These are phyloP conservation scores for Carnegiea gigantea DNA, from an alignment of 179 eudicot species.

Conservation along the genomic window DNA sequence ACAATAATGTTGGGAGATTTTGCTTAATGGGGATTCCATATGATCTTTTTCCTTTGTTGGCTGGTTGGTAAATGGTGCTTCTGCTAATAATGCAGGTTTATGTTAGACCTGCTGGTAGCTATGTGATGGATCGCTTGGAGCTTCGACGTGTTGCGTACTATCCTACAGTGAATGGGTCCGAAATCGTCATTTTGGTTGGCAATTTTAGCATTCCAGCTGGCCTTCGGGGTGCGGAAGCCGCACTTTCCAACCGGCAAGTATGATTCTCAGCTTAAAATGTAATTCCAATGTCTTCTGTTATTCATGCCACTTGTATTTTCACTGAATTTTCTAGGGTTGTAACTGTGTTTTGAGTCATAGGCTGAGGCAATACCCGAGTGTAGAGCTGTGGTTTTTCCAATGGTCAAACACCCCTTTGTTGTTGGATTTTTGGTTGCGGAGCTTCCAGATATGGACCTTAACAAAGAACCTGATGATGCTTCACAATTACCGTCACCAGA, in stretches of 20 bases:
- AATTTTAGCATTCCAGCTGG: slow-evolving; percentile 82
- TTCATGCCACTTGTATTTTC: slow-evolving; percentile 1
- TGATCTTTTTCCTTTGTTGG: neutral
- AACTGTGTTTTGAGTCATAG: slow-evolving; percentile 44
- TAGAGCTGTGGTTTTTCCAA: slow-evolving; percentile 82
- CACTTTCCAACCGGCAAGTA: slow-evolving; percentile 75
- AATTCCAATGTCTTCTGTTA: neutral
- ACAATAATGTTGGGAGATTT: slow-evolving; percentile 2
- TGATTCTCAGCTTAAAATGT: slow-evolving; percentile 5
- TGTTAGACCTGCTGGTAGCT: slow-evolving; percentile 99
- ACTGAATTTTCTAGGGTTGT: slow-evolving; percentile 20
- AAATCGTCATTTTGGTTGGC: slow-evolving; percentile 65
- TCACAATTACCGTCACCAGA: slow-evolving; percentile 39
- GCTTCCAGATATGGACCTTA: slow-evolving; percentile 57
- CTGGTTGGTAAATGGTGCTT: neutral
- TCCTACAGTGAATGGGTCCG: slow-evolving; percentile 61
- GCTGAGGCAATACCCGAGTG: slow-evolving; percentile 75
- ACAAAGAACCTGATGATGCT: slow-evolving; percentile 41
- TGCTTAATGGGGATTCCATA: neutral
- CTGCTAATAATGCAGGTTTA: slow-evolving; percentile 57
- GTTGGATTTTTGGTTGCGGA: slow-evolving; percentile 98
- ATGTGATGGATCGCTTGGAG: slow-evolving; percentile 91
- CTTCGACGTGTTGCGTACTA: slow-evolving; percentile 67
- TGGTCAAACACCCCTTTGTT: slow-evolving; percentile 96
- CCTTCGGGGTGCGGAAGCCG: slow-evolving; percentile 84